Base-by-base conservation (phyloP, 768 basidiomycete species). In the Lactarius akahatsu region DNA sequence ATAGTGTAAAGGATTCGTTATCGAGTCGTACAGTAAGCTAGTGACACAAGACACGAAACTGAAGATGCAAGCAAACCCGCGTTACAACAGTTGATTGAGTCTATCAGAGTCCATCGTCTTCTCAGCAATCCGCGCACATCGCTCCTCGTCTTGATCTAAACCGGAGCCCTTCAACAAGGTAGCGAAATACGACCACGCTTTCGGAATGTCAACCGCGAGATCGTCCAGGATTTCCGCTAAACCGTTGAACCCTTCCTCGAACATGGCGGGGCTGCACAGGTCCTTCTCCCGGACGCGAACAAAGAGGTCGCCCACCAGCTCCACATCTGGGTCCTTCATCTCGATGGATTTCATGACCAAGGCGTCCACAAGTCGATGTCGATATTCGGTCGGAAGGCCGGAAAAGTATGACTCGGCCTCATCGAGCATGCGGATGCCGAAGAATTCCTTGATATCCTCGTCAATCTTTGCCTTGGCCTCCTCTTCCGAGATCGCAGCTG, bases 401-500 rank as follows among this genome's bases (percentile, higher is more conserved):
- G 84, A 81, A 78, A 96, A 94, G 80, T 95, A 96, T 30, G 84
- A 84, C 71, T 93, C 93, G 15, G 92, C 94, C 76, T 97, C 96
- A 40, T 89, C 88, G 64, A 97, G 75, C 73, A 88, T 90, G 70
- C 92, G 89, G 71, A 92, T 86, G 70, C 81, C 85, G 77, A 89
- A 94, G 80, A 94, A 91, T 80, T 98, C 94, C 77, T 92, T 93
- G 63, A 80, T 78, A 71, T 96, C 92, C 71, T 94, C 89, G 16
- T 80, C 82, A 71, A 96, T 89, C 81, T 89, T 91, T 75, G 85
- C 85, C 77, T 83, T 81, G 43, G 87, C 90, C 20, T 86, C 86
- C 1, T 78, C 85, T 71, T 87, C 88, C 0, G 85, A 80, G 84
- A 94, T 88, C 61, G 81, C 79, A 28, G 77, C 71, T 9, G 40